Evolutionary conservation across 805 yeast species (phyloP).

Genomic region (Candida parachauliodes): DNA sequence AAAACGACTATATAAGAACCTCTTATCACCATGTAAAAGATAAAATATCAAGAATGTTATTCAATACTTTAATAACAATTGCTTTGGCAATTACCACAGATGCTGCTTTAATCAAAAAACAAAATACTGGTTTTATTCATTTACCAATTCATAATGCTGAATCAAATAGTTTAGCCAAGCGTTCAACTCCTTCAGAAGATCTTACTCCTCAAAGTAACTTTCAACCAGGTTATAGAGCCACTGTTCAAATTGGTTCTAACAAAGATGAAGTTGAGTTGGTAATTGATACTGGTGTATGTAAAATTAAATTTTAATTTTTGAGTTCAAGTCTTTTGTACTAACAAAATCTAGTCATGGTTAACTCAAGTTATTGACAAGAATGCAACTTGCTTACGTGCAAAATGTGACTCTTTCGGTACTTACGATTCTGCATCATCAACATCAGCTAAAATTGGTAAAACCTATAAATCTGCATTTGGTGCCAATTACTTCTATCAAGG

Average conservation of each 20-base stretch:
- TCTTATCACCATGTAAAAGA: too few species aligned
- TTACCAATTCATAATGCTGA: background rate
- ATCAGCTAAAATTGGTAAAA: background rate
- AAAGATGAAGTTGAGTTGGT: background rate
- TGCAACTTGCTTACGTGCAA: background rate
- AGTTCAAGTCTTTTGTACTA: background rate
- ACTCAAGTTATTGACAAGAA: background rate
- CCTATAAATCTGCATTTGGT: background rate
- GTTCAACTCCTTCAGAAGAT: background rate
- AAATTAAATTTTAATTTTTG: background rate
- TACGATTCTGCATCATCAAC: conserved; percentile 1
- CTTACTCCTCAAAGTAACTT: background rate
- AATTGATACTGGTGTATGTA: background rate
- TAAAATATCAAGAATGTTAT: background rate
- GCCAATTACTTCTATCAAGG: background rate
- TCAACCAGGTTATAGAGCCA: background rate
- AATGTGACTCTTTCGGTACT: background rate
- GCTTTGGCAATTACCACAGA: background rate
- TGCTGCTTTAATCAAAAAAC: background rate
- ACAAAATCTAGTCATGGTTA: background rate
- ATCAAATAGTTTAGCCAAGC: background rate
- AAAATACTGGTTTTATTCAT: background rate
- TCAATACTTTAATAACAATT: background rate
- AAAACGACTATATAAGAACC: too few species aligned
- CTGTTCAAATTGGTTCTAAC: background rate